Base-by-base conservation (phyloP, 2,329 filamentous ascomycete genomes). In the Setomelanomma holmii region DNA sequence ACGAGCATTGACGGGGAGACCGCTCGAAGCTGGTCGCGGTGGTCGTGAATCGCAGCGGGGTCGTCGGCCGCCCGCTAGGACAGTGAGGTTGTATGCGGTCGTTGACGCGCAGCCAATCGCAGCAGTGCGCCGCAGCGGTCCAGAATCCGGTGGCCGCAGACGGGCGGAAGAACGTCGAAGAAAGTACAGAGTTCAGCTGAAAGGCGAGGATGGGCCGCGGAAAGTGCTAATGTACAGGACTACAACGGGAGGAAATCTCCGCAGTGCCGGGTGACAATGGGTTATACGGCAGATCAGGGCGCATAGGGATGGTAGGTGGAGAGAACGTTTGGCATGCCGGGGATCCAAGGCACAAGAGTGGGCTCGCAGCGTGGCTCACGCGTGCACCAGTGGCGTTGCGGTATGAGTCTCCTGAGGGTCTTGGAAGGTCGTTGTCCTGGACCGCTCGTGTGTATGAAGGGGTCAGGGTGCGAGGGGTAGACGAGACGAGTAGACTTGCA, bases 301-400 rank as follows among this genome's bases (percentile, higher is more conserved):
- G 66, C 68, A 70, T 71, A 67, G 65, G 63, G 5, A 24, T 59
- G 63, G 62, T 58, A 60, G 56, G 69, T 72, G 67, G 69, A 65
- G 68, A 61, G 68, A 60, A 66, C 61, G 67, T 66, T 57, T 69
- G 56, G 64, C 62, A 65, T 59, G 64, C 64, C 67, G 56, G 61
- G 69, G 64, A 58, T 11, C 58, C 52, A 60, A 39, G 49, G 55
- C 54, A 51, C 56, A 53, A 46, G 52, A 54, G 53, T 57, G 52
- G 67, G 68, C 58, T 64, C 68, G 60, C 64, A 59, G 65, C 59
- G 68, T 72, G 69, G 69, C 68, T 71, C 68, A 67, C 68, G 69
- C 71, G 69, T 71, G 63, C 67, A 64, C 60, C 66, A 66, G 58
- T 60, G 59, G 59, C 59, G 59, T 60, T 36, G 44, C 49, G 53